A percentile compares a stretch with the other conserved stretches of the same genome.
phyloP scores from a whole-genome alignment of 768 basidiomycete genomes.

The Trametes gibbosa region DNA sequence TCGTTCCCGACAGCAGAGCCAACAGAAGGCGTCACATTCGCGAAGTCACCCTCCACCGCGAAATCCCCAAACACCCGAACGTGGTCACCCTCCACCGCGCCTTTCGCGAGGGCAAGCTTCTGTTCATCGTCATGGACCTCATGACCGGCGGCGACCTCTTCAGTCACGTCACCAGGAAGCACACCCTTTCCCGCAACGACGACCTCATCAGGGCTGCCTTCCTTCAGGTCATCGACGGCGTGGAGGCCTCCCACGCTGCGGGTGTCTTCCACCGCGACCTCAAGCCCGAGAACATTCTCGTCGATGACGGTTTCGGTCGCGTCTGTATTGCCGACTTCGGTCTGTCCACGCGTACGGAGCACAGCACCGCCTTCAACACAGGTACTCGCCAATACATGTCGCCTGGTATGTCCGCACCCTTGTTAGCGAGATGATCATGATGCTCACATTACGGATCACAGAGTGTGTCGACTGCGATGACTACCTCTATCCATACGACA shows the following conservation, averaged over 20 bases:
- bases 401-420: slow-evolving; percentile 47
- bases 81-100: slow-evolving; percentile 69
- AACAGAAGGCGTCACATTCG: slow-evolving; percentile 46
- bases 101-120: slow-evolving; percentile 54
- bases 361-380: slow-evolving; percentile 51
- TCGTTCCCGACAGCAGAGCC: slow-evolving; percentile 8
- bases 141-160: slow-evolving; percentile 45
- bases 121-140: slow-evolving; percentile 66
- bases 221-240: slow-evolving; percentile 52
- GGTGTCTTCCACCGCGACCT: slow-evolving; percentile 57
- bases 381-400: slow-evolving; percentile 70
- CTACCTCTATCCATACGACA: slow-evolving; percentile 49
- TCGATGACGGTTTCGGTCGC: slow-evolving; percentile 36
- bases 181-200: slow-evolving; percentile 41
- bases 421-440: not conserved
- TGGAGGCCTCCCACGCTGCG: slow-evolving; percentile 46
- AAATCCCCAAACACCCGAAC: slow-evolving; percentile 53
- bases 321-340: slow-evolving; percentile 48
- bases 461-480: slow-evolving; percentile 54
- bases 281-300: slow-evolving; percentile 53
- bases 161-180: slow-evolving; percentile 36
- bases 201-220: slow-evolving; percentile 45
- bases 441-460: slow-evolving; percentile 28
- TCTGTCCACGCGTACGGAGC: slow-evolving; percentile 31
- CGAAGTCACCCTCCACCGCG: slow-evolving; percentile 61